phyloP scores from a whole-genome alignment of 2,329 filamentous ascomycete species.

The Mollisia scopiformis region DNA sequence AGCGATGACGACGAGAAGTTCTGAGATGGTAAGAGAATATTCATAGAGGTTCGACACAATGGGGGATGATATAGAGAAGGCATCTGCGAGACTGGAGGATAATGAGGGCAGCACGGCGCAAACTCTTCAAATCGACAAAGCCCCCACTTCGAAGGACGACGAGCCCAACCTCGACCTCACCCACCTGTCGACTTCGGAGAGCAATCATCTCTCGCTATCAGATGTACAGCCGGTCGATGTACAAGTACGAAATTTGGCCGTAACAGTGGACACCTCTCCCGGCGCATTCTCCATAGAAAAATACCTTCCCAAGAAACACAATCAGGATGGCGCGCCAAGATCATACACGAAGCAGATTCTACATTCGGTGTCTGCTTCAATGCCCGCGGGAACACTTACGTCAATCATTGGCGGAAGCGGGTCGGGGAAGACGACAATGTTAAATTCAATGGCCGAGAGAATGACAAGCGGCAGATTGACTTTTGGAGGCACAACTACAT shows the following conservation, averaged over 20 bases:
- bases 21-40: background rate
- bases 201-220: slow-evolving; percentile 36
- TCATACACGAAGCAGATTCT: slow-evolving; percentile 56
- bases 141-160: background rate
- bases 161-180: background rate
- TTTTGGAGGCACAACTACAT: slow-evolving; percentile 58
- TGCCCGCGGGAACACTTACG: slow-evolving; percentile 68
- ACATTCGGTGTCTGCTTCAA: slow-evolving; percentile 63
- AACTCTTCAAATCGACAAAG: background rate
- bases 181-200: slow-evolving; percentile 23
- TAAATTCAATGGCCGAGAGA: slow-evolving; percentile 73
- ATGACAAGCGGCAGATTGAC: slow-evolving; percentile 57
- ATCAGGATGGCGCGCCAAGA: slow-evolving; percentile 37
- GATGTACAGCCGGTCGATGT: slow-evolving; percentile 60
- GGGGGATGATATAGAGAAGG: background rate
- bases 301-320: slow-evolving; percentile 36
- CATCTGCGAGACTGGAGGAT: background rate
- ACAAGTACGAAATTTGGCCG: slow-evolving; percentile 54
- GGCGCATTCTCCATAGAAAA: slow-evolving; percentile 49
- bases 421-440: slow-evolving; percentile 71
- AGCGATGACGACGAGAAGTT: background rate
- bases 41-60: background rate
- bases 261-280: slow-evolving; percentile 62
- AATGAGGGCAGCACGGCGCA: background rate
- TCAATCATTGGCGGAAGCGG: slow-evolving; percentile 78